phyloP scores from a whole-genome alignment of 2,329 filamentous ascomycete species.

The Ophiocordyceps camponoti-floridani region DNA sequence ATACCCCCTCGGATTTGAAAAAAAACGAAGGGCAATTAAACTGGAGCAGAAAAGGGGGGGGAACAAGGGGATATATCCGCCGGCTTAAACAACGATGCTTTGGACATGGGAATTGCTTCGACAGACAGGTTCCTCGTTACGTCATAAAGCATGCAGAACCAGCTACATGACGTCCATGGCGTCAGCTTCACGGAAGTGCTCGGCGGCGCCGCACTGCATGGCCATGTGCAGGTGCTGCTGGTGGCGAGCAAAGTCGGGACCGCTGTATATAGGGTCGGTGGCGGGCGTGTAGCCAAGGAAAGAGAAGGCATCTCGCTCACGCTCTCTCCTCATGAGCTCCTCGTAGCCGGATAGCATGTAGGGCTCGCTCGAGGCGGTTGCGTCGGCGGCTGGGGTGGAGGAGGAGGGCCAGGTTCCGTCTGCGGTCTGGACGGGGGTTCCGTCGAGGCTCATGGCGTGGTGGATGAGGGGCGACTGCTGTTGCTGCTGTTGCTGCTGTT shows the following conservation, averaged over 20 bases:
- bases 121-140: not conserved
- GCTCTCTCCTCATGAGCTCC: constrained; percentile 44
- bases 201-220: constrained; percentile 47
- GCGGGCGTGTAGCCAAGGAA: constrained; percentile 30
- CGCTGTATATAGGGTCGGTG: constrained; percentile 52
- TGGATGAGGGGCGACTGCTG: constrained; percentile 3
- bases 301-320: constrained; percentile 26
- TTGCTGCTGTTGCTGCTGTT: not conserved
- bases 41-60: not conserved
- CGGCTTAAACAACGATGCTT: not conserved
- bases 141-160: too few relatives aligned
- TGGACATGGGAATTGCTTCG: too few relatives aligned
- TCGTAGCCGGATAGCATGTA: constrained; percentile 79
- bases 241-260: constrained; percentile 24
- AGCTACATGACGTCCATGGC: constrained; percentile 24
- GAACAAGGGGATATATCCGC: not conserved
- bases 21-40: not conserved
- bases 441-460: constrained; percentile 33
- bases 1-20: constrained; percentile 9
- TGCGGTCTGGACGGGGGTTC: constrained; percentile 29
- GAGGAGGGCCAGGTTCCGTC: constrained; percentile 33
- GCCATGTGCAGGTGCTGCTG: constrained; percentile 42
- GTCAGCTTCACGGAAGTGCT: constrained; percentile 30
- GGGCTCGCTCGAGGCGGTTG: constrained; percentile 35
- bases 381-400: constrained; percentile 20